A percentile compares a stretch with the other conserved stretches of the same genome.
Conservation (phyloP, 1,284 basidiomycete species). For the Lentinus polychrous region DNA sequence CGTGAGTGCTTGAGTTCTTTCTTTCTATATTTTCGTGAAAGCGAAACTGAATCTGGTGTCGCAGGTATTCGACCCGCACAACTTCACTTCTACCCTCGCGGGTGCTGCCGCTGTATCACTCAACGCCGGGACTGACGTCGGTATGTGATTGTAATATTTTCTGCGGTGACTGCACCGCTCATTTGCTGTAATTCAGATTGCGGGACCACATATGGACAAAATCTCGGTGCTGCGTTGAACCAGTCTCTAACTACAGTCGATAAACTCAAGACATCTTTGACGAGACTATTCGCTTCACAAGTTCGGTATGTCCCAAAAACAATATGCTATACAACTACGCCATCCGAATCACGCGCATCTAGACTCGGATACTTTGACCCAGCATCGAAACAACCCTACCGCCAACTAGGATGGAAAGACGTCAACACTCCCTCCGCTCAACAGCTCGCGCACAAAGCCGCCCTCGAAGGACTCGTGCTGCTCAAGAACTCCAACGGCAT, state of each 20-base stretch:
- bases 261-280: slow-evolving; percentile 36
- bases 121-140: slow-evolving; percentile 46
- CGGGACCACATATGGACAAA: slow-evolving; percentile 37
- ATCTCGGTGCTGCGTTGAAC: slow-evolving; percentile 41
- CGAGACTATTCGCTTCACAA: slow-evolving; percentile 44
- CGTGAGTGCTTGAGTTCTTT: slow-evolving; percentile 13
- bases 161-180: not conserved
- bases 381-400: slow-evolving; percentile 39
- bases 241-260: slow-evolving; percentile 37
- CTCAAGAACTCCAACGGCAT: slow-evolving; percentile 49
- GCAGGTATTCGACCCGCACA: slow-evolving; percentile 36
- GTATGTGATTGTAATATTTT: slow-evolving; percentile 1
- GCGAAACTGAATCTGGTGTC: not conserved
- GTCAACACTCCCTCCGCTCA: slow-evolving; percentile 42
- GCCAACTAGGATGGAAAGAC: slow-evolving; percentile 39
- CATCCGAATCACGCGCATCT: not conserved
- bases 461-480: slow-evolving; percentile 45
- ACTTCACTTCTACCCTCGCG: slow-evolving; percentile 35
- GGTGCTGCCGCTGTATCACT: slow-evolving; percentile 43
- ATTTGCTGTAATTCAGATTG: slow-evolving; percentile 29
- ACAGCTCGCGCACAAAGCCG: slow-evolving; percentile 42
- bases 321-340: too few species aligned
- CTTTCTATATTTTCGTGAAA: not conserved
- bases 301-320: slow-evolving; percentile 31
- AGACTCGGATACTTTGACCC: slow-evolving; percentile 54